Conservation (phyloP, 1,139 yeast species). For the Taiozyma sp. region DNA sequence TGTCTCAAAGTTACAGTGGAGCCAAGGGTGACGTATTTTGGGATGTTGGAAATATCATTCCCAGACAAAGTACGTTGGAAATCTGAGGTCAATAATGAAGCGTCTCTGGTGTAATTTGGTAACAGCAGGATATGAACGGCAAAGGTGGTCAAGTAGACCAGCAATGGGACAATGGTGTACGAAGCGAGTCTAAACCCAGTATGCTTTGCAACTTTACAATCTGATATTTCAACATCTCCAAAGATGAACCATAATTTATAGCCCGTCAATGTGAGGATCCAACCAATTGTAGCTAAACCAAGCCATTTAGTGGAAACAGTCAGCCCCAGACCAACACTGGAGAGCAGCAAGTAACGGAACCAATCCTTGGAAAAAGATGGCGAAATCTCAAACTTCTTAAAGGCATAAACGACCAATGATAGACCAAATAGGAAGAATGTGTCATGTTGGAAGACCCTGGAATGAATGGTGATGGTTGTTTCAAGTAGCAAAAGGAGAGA, state of each 20-base stretch:
- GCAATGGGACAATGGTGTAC: slow-evolving; percentile 43
- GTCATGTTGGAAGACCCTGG: slow-evolving; percentile 47
- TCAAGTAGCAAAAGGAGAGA: slow-evolving; percentile 46
- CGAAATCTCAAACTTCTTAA: slow-evolving; percentile 37
- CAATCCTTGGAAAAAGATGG: slow-evolving; percentile 39
- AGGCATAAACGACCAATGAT: slow-evolving; percentile 38
- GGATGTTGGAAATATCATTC: slow-evolving; percentile 35
- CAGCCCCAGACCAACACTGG: slow-evolving; percentile 52
- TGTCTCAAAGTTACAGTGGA: slow-evolving; percentile 67
- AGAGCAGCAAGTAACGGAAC: slow-evolving; percentile 36
- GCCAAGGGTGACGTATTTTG: slow-evolving; percentile 57
- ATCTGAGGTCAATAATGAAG: slow-evolving; percentile 48
- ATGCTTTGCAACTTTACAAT: slow-evolving; percentile 30
- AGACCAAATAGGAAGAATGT: slow-evolving; percentile 45
- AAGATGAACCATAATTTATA: slow-evolving; percentile 50
- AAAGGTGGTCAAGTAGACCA: slow-evolving; percentile 44
- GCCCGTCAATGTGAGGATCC: slow-evolving; percentile 42
- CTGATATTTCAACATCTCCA: slow-evolving; percentile 49
- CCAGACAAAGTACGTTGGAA: slow-evolving; percentile 51
- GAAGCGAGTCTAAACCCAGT: slow-evolving; percentile 30
- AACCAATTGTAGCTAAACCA: slow-evolving; percentile 48
- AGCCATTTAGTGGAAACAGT: slow-evolving; percentile 47
- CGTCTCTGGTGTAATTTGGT: slow-evolving; percentile 42
- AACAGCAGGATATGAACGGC: slow-evolving; percentile 46
- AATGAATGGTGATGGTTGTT: slow-evolving; percentile 47